Percentiles rank a stretch among this genome's conserved stretches.
These are phyloP conservation scores for Fusarium scirpi DNA, from an alignment of 2,329 filamentous ascomycete species.

Conservation along the genomic window DNA sequence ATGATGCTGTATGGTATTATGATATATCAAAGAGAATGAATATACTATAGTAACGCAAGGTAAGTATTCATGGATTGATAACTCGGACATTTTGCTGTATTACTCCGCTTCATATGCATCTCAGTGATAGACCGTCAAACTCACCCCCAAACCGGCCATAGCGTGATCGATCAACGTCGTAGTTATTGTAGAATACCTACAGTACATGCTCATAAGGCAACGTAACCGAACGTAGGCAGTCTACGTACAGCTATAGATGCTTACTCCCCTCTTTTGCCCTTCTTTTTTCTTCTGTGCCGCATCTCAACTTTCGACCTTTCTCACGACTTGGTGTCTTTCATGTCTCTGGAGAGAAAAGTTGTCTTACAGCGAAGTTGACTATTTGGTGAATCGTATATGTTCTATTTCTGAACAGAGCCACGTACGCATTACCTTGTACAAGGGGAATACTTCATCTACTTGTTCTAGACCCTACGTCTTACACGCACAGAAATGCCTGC, in stretches of 20 bases:
- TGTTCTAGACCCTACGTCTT: conserved; percentile 11
- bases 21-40: not conserved
- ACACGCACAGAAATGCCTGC: conserved; percentile 55
- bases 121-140: not conserved
- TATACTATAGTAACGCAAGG: not conserved
- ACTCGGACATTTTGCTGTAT: conserved; percentile 18
- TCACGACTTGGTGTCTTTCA: not conserved
- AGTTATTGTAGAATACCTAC: not conserved
- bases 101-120: conserved; percentile 25
- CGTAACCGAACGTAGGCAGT: conserved; percentile 15
- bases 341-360: not conserved
- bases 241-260: conserved; percentile 2
- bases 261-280: conserved; percentile 25
- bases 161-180: conserved; percentile 25
- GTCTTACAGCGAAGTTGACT: conserved; percentile 8
- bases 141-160: conserved; percentile 23
- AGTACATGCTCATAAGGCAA: conserved; percentile 30
- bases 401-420: conserved; percentile 14
- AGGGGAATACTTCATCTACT: not conserved
- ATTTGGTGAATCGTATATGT: not conserved
- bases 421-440: conserved; percentile 4
- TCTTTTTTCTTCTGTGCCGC: conserved; percentile 9
- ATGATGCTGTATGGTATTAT: not conserved
- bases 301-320: conserved; percentile 14
- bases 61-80: not conserved